Conservation (phyloP, 495 filamentous ascomycete genomes). For the Rhypophila decipiens region DNA sequence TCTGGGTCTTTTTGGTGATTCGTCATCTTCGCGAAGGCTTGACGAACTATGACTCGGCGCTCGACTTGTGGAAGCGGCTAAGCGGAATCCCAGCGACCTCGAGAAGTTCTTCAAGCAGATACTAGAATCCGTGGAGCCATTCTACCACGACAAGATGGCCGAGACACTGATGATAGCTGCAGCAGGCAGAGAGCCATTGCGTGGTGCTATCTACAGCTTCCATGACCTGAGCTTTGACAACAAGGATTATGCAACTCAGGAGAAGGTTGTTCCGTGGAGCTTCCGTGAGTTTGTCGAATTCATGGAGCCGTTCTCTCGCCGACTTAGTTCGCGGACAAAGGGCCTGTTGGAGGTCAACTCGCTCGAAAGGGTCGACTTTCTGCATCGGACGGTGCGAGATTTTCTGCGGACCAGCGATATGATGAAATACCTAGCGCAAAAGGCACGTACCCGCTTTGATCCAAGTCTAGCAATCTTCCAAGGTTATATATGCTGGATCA, state of each 20-base stretch:
- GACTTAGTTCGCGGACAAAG: constrained; percentile 9
- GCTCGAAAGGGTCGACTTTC: constrained; percentile 5
- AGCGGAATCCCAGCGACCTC: constrained; percentile 23
- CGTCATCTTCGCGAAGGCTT: constrained; percentile 21
- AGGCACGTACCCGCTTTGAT: not conserved
- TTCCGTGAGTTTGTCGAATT: not conserved
- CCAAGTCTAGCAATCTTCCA: not conserved
- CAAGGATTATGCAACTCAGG: constrained; percentile 4
- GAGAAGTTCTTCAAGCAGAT: constrained; percentile 20
- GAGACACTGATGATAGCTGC: constrained; percentile 7
- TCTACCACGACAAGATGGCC: constrained; percentile 10
- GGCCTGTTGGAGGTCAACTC: constrained; percentile 8
- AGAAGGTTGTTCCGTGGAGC: not conserved
- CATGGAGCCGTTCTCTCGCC: not conserved
- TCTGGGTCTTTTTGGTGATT: constrained; percentile 37
- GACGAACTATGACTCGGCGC: constrained; percentile 20
- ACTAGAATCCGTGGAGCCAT: constrained; percentile 5
- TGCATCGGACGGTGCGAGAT: constrained; percentile 17
- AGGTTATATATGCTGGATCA: not conserved
- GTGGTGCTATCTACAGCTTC: constrained; percentile 7
- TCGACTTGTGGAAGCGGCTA: constrained; percentile 17
- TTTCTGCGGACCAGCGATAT: constrained; percentile 9
- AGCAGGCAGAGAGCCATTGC: constrained; percentile 3
- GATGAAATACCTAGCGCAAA: not conserved
- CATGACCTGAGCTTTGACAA: constrained; percentile 7